Base-by-base conservation (phyloP, 495 filamentous ascomycete genomes). In the Daldinia grandis region DNA sequence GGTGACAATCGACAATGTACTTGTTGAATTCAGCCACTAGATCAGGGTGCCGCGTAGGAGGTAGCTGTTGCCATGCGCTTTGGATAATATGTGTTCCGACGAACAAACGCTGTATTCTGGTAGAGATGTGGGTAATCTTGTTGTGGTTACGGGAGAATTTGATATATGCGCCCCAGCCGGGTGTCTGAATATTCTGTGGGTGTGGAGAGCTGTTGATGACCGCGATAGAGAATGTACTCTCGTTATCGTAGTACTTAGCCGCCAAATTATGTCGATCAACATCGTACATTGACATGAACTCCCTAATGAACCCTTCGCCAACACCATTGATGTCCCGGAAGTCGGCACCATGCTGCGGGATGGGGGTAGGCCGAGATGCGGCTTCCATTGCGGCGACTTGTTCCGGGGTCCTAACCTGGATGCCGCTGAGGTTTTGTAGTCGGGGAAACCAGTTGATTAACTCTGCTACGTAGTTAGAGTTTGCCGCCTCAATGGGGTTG, bases 1-100 rank as follows among this genome's bases (percentile, higher is more conserved):
- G 87, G 68, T 93, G 89, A 72, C 93, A 94, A 75, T 98, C 94
- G 61, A 97, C 86, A 31, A 92, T 83, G 85, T 92, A 97, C 63
- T 92, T 87, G 35, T 86, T 79, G 1, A 88, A 77, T 31, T 92
- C 84, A 2, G 85, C 76, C 17, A 83, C 74, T 33, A 92, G 81
- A 68, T 90, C 86, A 3, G 93, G 89, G 76, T 98, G 95, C 27
- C 85, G 87, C 27, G 94, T 95, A 27, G 81, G 76, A 1, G 95
- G 95, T 19, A 98, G 82, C 7, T 74, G 74, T 35, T 83, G 85
- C 89, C 92, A 97, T 35, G 89, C 63, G 21, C 88, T 82, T 30
- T 82, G 80, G 51, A 98, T 94, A n/a, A 87, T 81, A 24, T 88
- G 81, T 2, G 78, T 78, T 7, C 95, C 94, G 7, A 74, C 81